A percentile compares a stretch with the other conserved stretches of the same genome.
These are phyloP conservation scores for Porcisia deanei DNA, from an alignment of 208 protist genomes.

Conservation along the genomic window DNA sequence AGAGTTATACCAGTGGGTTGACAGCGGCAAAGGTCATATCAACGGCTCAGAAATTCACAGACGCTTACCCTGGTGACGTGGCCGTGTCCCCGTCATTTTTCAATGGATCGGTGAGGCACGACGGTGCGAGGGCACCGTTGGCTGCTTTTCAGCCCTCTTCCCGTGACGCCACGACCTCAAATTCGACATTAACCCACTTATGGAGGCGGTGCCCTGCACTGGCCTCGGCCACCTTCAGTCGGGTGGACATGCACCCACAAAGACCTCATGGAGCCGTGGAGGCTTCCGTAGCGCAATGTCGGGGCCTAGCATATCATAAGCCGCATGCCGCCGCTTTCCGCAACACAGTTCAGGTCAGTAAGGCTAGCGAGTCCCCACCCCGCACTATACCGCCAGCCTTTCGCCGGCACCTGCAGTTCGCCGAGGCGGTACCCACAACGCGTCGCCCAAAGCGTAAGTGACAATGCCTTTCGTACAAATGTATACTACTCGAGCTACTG, in stretches of 20 bases:
- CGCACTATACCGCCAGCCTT: slow-evolving; percentile 35
- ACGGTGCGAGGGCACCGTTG: background rate
- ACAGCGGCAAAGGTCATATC: background rate
- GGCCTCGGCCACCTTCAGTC: slow-evolving; percentile 6
- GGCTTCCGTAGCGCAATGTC: background rate
- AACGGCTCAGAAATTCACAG: background rate
- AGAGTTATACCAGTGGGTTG: background rate
- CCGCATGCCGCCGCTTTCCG: background rate
- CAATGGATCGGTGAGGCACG: background rate
- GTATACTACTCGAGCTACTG: slow-evolving; percentile 8
- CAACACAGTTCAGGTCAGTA: background rate
- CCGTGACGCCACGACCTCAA: background rate
- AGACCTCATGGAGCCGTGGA: background rate
- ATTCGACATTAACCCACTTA: background rate
- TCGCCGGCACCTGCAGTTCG: slow-evolving; percentile 23
- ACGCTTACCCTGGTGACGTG: background rate
- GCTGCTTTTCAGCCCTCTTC: background rate
- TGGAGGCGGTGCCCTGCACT: slow-evolving; percentile 7
- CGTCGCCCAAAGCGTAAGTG: slow-evolving; percentile 47
- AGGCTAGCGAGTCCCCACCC: background rate
- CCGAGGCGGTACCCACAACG: slow-evolving; percentile 29
- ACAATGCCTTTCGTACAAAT: slow-evolving; percentile 2
- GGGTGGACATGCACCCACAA: background rate
- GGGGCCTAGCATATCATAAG: slow-evolving; percentile 1
- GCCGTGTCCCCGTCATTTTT: background rate